Conservation (phyloP, 192 early-diverging fungal species). For the Allomyces macrogynus region DNA sequence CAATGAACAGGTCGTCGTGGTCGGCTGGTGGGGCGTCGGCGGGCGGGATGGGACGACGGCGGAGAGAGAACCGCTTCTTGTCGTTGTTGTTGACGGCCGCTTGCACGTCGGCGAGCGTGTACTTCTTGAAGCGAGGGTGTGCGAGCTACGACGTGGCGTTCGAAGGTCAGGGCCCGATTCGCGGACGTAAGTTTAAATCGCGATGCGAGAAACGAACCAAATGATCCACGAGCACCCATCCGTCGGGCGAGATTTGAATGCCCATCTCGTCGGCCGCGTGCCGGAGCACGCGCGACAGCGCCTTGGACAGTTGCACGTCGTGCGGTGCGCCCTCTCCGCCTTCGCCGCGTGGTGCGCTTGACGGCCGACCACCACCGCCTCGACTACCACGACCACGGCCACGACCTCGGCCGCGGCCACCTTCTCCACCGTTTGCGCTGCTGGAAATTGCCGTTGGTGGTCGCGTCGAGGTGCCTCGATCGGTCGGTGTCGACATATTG, state of each 20-base stretch:
- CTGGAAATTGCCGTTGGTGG: neutral
- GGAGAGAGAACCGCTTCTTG: slow-evolving; percentile 2
- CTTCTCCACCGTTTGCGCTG: neutral
- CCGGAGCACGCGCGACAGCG: neutral
- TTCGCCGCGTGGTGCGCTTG: too few species aligned
- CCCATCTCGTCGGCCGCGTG: slow-evolving; percentile 1
- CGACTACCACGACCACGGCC: too few species aligned
- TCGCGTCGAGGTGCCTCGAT: neutral
- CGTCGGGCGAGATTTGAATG: neutral
- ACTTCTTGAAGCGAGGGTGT: neutral
- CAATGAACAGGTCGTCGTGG: too few species aligned
- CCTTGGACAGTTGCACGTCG: slow-evolving; percentile 1
- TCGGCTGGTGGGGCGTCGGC: neutral
- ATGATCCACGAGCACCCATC: neutral
- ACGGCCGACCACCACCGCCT: too few species aligned
- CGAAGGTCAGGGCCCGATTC: too few species aligned
- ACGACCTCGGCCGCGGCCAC: neutral
- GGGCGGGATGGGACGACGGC: neutral
- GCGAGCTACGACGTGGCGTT: neutral
- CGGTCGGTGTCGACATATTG: too few species aligned
- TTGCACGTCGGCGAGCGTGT: slow-evolving; percentile 1
- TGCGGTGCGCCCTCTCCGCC: neutral
- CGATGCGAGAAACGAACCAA: neutral
- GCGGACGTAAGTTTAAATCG: too few species aligned
- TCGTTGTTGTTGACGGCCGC: neutral